Conservation (phyloP, 768 basidiomycete species). For the Hygrophorus russula region DNA sequence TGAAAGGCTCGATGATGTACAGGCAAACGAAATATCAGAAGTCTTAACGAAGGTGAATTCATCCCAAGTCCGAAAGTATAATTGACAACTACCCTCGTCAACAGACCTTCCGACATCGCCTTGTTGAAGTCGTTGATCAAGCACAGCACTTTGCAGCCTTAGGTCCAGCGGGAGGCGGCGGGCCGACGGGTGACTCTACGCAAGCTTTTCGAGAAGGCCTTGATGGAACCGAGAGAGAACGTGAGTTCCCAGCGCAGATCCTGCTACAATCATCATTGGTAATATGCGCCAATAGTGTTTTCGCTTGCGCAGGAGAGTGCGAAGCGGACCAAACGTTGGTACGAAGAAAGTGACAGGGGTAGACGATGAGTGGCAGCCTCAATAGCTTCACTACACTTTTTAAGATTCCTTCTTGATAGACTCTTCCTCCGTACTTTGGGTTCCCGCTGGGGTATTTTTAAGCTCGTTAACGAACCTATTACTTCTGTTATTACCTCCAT, state of each 20-base stretch:
- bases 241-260: conserved; percentile 38
- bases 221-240: conserved; percentile 84
- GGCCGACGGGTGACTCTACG: conserved; percentile 43
- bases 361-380: conserved; percentile 25
- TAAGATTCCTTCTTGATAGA: conserved; percentile 21
- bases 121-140: conserved; percentile 75
- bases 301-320: conserved; percentile 75
- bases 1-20: conserved; percentile 62
- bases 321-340: conserved; percentile 72
- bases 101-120: conserved; percentile 67
- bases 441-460: conserved; percentile 20
- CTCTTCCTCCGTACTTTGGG: conserved; percentile 8
- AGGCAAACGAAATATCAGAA: conserved; percentile 60
- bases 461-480: conserved; percentile 62
- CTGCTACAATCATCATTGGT: neutral
- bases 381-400: conserved; percentile 2
- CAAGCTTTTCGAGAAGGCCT: conserved; percentile 84
- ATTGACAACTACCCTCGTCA: conserved; percentile 5
- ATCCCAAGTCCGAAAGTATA: neutral
- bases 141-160: conserved; percentile 79
- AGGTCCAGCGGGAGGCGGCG: conserved; percentile 45
- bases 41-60: conserved; percentile 51
- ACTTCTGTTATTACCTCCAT: conserved; percentile 9
- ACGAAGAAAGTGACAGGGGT: conserved; percentile 56
- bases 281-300: conserved; percentile 48